Evolutionary conservation across 805 yeast genomes (phyloP).

Genomic region (Candida insectalens): DNA sequence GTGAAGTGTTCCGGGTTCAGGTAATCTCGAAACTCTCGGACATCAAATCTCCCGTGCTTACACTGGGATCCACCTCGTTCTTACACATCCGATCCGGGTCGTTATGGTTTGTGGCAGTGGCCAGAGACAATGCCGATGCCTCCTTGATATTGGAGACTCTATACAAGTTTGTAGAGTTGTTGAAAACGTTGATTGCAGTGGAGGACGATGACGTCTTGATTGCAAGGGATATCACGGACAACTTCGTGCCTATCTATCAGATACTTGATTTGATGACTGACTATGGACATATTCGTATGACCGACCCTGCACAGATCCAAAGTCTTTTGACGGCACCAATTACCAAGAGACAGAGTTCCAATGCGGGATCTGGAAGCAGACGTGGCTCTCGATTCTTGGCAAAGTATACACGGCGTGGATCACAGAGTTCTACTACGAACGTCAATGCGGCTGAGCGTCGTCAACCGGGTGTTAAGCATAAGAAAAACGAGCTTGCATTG

Average conservation of each 20-base stretch:
- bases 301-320: slow-evolving; percentile 40
- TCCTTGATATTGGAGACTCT: slow-evolving; percentile 72
- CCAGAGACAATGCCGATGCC: slow-evolving; percentile 82
- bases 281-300: slow-evolving; percentile 66
- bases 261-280: slow-evolving; percentile 68
- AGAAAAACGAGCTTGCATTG: slow-evolving; percentile 71
- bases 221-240: slow-evolving; percentile 47
- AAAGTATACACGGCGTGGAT: not conserved
- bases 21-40: slow-evolving; percentile 59
- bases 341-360: slow-evolving; percentile 1
- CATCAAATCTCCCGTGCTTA: slow-evolving; percentile 57
- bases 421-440: not conserved
- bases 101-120: slow-evolving; percentile 81
- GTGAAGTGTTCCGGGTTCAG: slow-evolving; percentile 88
- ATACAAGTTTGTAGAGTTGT: slow-evolving; percentile 45
- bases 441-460: not conserved
- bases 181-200: slow-evolving; percentile 25
- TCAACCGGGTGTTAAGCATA: slow-evolving; percentile 53
- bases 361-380: not conserved
- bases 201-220: slow-evolving; percentile 17
- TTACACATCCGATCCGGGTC: slow-evolving; percentile 56
- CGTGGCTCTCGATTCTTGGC: too few relatives aligned
- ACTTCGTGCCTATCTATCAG: slow-evolving; percentile 66
- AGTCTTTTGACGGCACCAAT: slow-evolving; percentile 7
- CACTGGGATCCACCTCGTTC: slow-evolving; percentile 89